Evolutionary conservation across 1,139 yeast species (phyloP).

Genomic region (Zygotorulaspora mrakii): DNA sequence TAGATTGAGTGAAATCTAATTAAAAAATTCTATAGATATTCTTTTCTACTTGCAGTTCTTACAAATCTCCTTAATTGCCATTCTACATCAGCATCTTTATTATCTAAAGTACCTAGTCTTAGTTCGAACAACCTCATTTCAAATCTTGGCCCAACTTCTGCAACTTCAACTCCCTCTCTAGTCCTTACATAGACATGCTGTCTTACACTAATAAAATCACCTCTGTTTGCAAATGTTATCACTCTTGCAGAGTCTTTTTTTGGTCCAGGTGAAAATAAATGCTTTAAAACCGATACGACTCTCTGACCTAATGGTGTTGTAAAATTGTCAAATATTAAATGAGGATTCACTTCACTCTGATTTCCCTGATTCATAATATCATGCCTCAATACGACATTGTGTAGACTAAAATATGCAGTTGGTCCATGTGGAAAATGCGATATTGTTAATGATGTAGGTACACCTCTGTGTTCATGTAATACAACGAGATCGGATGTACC

Average conservation of each 20-base stretch:
- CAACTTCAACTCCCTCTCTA: slow-evolving; percentile 81
- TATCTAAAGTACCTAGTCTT: slow-evolving; percentile 84
- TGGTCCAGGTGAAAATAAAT: slow-evolving; percentile 95
- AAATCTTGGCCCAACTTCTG: slow-evolving; percentile 97
- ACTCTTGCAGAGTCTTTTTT: slow-evolving; percentile 86
- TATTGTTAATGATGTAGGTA: slow-evolving; percentile 87
- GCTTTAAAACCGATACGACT: slow-evolving; percentile 75
- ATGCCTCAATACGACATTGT: slow-evolving; percentile 90
- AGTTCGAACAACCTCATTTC: slow-evolving; percentile 92
- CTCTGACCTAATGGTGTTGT: slow-evolving; percentile 80
- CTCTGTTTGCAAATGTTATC: slow-evolving; percentile 83
- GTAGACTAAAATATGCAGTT: slow-evolving; percentile 87
- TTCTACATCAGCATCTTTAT: slow-evolving; percentile 96
- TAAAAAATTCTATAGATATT: slow-evolving; percentile 62
- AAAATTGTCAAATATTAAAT: slow-evolving; percentile 87
- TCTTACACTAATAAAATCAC: slow-evolving; percentile 88
- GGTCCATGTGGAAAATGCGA: slow-evolving; percentile 99
- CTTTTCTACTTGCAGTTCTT: slow-evolving; percentile 92
- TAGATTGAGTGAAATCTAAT: too few species aligned
- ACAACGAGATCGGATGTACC: slow-evolving; percentile 79
- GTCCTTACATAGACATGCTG: slow-evolving; percentile 93
- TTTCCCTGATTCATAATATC: slow-evolving; percentile 85
- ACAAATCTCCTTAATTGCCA: slow-evolving; percentile 93
- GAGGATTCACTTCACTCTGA: slow-evolving; percentile 89
- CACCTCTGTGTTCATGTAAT: slow-evolving; percentile 96